Evolutionary conservation across 2,329 filamentous ascomycete genomes (phyloP).

Genomic region (Apiospora saccharicola): DNA sequence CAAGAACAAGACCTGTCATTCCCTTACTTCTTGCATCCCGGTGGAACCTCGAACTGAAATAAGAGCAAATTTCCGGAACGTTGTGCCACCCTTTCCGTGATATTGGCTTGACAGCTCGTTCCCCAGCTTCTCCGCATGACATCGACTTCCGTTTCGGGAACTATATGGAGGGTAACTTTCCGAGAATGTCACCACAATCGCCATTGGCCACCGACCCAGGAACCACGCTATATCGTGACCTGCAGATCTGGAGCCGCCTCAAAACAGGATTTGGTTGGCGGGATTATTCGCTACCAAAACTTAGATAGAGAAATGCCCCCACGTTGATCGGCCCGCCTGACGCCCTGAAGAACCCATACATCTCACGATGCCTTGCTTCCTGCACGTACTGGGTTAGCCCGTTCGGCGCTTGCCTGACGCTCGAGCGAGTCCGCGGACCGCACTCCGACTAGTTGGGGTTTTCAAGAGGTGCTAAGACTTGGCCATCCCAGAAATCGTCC

Average conservation of each 20-base stretch:
- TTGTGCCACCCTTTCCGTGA: constrained; percentile 3
- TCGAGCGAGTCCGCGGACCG: constrained; percentile 16
- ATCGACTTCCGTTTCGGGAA: constrained; percentile 21
- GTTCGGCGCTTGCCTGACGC: neutral
- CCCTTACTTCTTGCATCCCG: neutral
- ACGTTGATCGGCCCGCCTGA: neutral
- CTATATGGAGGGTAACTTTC: constrained; percentile 21
- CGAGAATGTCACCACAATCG: constrained; percentile 15
- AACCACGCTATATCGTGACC: neutral
- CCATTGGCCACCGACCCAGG: constrained; percentile 1
- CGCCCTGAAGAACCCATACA: constrained; percentile 5
- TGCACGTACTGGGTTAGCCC: no score
- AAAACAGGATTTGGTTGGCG: constrained; percentile 20
- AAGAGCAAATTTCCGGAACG: constrained; percentile 14
- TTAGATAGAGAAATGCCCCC: constrained; percentile 2
- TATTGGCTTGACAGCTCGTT: neutral
- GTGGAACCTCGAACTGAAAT: constrained; percentile 10
- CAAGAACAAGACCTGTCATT: constrained; percentile 1
- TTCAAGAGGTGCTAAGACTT: constrained; percentile 16
- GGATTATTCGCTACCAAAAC: constrained; percentile 22
- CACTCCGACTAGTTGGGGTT: neutral
- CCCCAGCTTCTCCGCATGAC: constrained; percentile 20
- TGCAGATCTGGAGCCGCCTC: constrained; percentile 3
- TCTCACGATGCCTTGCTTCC: constrained; percentile 11
- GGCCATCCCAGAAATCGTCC: neutral